Evolutionary conservation across 177 flowering plant species (phyloP).

Genomic region (Tripterygium wilfordii): DNA sequence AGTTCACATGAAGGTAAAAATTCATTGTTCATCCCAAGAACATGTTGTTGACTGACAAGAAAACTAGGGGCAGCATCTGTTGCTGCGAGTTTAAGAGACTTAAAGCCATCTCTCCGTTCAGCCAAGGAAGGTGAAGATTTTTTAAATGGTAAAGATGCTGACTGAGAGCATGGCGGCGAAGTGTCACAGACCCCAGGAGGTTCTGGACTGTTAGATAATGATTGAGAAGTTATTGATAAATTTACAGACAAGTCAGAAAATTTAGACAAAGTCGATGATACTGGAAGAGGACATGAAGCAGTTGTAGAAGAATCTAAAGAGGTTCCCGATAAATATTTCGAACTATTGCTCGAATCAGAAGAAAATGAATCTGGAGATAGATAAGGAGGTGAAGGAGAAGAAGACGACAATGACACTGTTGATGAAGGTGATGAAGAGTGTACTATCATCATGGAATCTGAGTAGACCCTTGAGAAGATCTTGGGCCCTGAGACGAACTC

Average conservation of each 20-base stretch:
- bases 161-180: slow-evolving; percentile 18
- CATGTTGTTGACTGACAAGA: slow-evolving; percentile 18
- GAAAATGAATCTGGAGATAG: slow-evolving; percentile 70
- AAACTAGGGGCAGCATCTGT: slow-evolving; percentile 10
- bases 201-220: slow-evolving; percentile 18
- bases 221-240: slow-evolving; percentile 24
- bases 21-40: slow-evolving; percentile 4
- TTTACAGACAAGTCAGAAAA: slow-evolving; percentile 37
- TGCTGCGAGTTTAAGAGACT: slow-evolving; percentile 50
- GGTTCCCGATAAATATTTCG: slow-evolving; percentile 50
- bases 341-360: slow-evolving; percentile 56
- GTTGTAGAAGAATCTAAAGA: slow-evolving; percentile 51
- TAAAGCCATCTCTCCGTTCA: slow-evolving; percentile 70
- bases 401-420: slow-evolving; percentile 31
- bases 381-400: slow-evolving; percentile 53
- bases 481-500: slow-evolving; percentile 57
- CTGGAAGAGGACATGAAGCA: slow-evolving; percentile 26
- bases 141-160: slow-evolving; percentile 32
- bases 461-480: slow-evolving; percentile 45
- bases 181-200: slow-evolving; percentile 17
- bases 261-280: slow-evolving; percentile 39
- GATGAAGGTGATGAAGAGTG: slow-evolving; percentile 31
- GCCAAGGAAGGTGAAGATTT: slow-evolving; percentile 55
- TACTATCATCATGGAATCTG: slow-evolving; percentile 52
- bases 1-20: slow-evolving; percentile 13